Evolutionary conservation across 2,329 filamentous ascomycete species (phyloP).

Genomic region (Pseudopithomyces maydicus): DNA sequence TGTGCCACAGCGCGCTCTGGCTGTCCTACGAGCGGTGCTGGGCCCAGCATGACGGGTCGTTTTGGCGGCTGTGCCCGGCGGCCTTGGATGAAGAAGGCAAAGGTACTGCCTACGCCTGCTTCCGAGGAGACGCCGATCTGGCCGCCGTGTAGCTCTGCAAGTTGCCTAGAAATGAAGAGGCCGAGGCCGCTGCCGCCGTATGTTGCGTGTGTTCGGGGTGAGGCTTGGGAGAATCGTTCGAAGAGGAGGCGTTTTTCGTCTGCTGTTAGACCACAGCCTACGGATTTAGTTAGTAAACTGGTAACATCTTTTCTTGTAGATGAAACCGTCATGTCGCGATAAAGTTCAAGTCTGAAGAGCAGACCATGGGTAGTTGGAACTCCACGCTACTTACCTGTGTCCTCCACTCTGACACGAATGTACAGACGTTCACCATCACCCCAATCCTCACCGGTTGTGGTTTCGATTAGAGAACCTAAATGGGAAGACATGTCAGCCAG

Average conservation of each 20-base stretch:
- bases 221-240: slow-evolving; percentile 38
- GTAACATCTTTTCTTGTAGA: too few species aligned
- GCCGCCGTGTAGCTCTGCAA: slow-evolving; percentile 43
- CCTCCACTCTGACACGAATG: slow-evolving; percentile 35
- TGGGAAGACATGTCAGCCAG: too few species aligned
- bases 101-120: slow-evolving; percentile 37
- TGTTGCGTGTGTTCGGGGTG: slow-evolving; percentile 40
- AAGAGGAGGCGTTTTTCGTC: slow-evolving; percentile 40
- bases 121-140: slow-evolving; percentile 40
- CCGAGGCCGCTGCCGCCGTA: slow-evolving; percentile 44
- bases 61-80: slow-evolving; percentile 3
- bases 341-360: too few species aligned
- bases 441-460: slow-evolving; percentile 33
- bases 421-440: slow-evolving; percentile 32
- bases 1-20: background rate
- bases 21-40: background rate
- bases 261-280: background rate
- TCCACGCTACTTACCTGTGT: slow-evolving; percentile 25
- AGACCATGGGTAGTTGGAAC: slow-evolving; percentile 34
- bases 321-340: slow-evolving; percentile 25
- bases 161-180: slow-evolving; percentile 42
- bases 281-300: too few species aligned
- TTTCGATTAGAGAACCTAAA: slow-evolving; percentile 12
- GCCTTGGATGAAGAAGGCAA: slow-evolving; percentile 39
- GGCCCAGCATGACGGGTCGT: slow-evolving; percentile 1